Conservation (phyloP, 192 early-diverging fungal species). For the Coemansia sp. region DNA sequence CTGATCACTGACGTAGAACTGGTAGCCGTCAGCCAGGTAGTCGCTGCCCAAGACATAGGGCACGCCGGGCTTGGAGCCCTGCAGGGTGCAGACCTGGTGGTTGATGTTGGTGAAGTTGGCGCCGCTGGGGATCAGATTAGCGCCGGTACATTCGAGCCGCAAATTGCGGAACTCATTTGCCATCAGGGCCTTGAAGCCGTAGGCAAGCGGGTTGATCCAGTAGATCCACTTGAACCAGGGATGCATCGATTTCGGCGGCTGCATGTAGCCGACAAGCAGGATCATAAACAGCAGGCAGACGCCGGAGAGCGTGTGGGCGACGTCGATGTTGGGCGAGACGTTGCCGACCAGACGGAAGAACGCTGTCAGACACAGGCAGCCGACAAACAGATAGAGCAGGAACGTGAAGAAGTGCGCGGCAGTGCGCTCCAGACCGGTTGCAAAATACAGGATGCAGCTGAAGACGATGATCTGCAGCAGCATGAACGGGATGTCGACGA, state of each 20-base stretch:
- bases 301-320: conserved; percentile 51
- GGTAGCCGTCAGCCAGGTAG: conserved; percentile 58
- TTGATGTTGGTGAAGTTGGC: conserved; percentile 48
- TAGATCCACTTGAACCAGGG: conserved; percentile 66
- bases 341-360: conserved; percentile 60
- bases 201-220: conserved; percentile 70
- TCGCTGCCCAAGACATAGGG: conserved; percentile 60
- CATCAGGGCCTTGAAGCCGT: conserved; percentile 66
- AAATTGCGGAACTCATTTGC: conserved; percentile 68
- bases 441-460: conserved; percentile 64
- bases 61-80: conserved; percentile 58
- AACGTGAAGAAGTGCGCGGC: conserved; percentile 70
- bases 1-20: conserved; percentile 60
- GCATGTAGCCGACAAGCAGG: conserved; percentile 56
- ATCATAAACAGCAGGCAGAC: conserved; percentile 46
- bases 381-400: conserved; percentile 60
- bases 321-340: conserved; percentile 44
- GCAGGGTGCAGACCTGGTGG: conserved; percentile 66
- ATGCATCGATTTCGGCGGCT: conserved; percentile 62
- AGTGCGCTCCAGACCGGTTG: conserved; percentile 58
- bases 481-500: conserved; percentile 60
- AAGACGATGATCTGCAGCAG: conserved; percentile 59
- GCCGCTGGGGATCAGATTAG: conserved; percentile 55
- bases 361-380: conserved; percentile 60
- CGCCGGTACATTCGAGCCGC: conserved; percentile 23